A percentile compares a stretch with the other conserved stretches of the same genome.
Conservation (phyloP, 495 filamentous ascomycete species). For the Aspergillus sclerotiicarbonarius region DNA sequence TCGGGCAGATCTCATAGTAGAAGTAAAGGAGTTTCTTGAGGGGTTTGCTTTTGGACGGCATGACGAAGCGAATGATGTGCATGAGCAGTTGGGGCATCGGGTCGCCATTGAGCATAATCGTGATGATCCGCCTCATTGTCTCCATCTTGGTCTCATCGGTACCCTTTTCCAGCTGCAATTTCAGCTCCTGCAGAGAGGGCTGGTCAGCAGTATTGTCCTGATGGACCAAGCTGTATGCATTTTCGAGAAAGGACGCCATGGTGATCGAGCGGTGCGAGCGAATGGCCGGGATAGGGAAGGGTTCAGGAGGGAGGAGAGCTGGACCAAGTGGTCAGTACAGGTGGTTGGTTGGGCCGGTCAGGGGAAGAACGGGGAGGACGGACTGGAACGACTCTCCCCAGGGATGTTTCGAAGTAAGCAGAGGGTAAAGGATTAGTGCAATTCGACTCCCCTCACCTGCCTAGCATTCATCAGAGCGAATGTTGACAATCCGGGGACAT, state of each 20-base stretch:
- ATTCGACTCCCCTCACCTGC: conserved; percentile 44
- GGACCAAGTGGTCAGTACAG: conserved; percentile 34
- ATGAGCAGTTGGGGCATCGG: conserved; percentile 93
- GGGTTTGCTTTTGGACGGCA: conserved; percentile 95
- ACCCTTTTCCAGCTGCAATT: conserved; percentile 93
- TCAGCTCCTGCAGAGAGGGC: conserved; percentile 85
- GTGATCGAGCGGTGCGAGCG: conserved; percentile 34
- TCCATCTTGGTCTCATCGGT: conserved; percentile 96
- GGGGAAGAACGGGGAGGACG: conserved; percentile 19
- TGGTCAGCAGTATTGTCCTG: conserved; percentile 93
- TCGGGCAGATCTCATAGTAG: conserved; percentile 99
- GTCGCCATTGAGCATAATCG: conserved; percentile 97
- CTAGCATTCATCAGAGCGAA: conserved; percentile 39
- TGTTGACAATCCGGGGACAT: conserved; percentile 31
- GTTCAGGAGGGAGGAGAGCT: conserved; percentile 35
- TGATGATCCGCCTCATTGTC: conserved; percentile 97
- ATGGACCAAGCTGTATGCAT: conserved; percentile 91
- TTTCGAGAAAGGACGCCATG: conserved; percentile 94
- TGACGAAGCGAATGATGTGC: conserved; percentile 99
- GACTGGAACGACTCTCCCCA: conserved; percentile 33
- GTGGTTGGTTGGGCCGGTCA: conserved; percentile 38
- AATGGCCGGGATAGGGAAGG: conserved; percentile 19
- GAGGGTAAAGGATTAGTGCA: conserved; percentile 28
- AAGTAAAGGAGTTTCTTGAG: conserved; percentile 98
- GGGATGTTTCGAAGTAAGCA: conserved; percentile 16